phyloP scores from a whole-genome alignment of 495 filamentous ascomycete species.

The Penicillium arizonense region DNA sequence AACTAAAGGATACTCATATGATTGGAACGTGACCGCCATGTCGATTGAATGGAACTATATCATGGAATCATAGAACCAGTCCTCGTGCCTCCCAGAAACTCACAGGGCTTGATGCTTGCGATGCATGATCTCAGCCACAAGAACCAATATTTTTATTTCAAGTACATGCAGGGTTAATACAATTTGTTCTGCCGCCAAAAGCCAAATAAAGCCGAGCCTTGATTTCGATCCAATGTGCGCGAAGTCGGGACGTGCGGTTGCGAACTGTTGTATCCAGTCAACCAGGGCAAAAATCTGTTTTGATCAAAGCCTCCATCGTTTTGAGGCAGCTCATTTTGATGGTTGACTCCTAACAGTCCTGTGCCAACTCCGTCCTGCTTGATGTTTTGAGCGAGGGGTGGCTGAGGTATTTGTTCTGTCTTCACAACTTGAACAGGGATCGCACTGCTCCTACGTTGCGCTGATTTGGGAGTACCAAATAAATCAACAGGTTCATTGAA shows the following conservation, averaged over 20 bases:
- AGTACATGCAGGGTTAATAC: slow-evolving; percentile 5
- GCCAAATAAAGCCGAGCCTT: neutral
- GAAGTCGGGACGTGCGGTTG: neutral
- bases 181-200: slow-evolving; percentile 36
- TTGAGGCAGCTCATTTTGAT: neutral
- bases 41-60: no score
- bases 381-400: neutral
- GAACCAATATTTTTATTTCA: no score
- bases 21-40: no score
- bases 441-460: neutral
- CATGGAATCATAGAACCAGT: no score
- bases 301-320: neutral
- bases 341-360: neutral
- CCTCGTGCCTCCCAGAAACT: no score
- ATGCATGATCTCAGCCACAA: neutral
- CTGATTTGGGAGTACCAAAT: neutral
- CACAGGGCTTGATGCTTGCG: slow-evolving; percentile 22
- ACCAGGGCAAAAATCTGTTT: neutral
- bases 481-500: no score
- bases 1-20: no score
- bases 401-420: neutral
- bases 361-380: neutral
- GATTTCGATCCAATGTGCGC: neutral
- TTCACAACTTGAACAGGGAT: neutral
- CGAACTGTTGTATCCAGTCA: neutral